Base-by-base conservation (phyloP, 441 rosid genomes). In the Croton laevigatus region DNA sequence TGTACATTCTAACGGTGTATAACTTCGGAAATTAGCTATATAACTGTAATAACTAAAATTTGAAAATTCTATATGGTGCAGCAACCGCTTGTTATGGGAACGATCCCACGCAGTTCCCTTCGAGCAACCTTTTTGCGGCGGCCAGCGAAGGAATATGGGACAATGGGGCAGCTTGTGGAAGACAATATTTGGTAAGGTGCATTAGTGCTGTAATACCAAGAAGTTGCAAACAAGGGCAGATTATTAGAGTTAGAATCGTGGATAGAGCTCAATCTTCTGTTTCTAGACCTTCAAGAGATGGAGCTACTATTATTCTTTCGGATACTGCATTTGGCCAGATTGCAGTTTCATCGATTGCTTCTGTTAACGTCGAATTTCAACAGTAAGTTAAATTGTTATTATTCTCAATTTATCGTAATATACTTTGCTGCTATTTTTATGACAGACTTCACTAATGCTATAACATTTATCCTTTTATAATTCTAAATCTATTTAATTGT, bases 111-210 rank as follows among this genome's bases (percentile, higher is more conserved):
- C 79, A 77, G 64, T 82, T 83, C 55, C 94, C 94, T 0, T 9
- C 85, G 3, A 74, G 65, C 82, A 80, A 81, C 66, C 59, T 81
- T 45, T 88, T 88, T 20, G 94, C 76, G 23, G 88, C 87, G 3
- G 91, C 84, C 2, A 84, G 91, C 0, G 88, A 82, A 3, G 87
- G 88, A 38, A 16, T 87, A 71, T 88, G 94, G 94, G 89, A 87
- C 68, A 85, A 84, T 40, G 94, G 94, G 0, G 89, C 91, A 0
- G 72, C 85, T 1, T 88, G 94, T 16, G 89, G 89, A 66, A 73
- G 88, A 70, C 78, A 74, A 48, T 88, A 88, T 58, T 12, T 73
- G 27, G 82, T 88, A 16, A 66, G 85, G 20, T 88, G 94, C 80
- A 79, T 87, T 14, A 88, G 88, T 23, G 85, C 87, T 2, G 58